Evolutionary conservation across 140 eudicot species (phyloP), one percentile per base, ranked within the genome.

Genomic region (Flaveria floridana): DNA sequence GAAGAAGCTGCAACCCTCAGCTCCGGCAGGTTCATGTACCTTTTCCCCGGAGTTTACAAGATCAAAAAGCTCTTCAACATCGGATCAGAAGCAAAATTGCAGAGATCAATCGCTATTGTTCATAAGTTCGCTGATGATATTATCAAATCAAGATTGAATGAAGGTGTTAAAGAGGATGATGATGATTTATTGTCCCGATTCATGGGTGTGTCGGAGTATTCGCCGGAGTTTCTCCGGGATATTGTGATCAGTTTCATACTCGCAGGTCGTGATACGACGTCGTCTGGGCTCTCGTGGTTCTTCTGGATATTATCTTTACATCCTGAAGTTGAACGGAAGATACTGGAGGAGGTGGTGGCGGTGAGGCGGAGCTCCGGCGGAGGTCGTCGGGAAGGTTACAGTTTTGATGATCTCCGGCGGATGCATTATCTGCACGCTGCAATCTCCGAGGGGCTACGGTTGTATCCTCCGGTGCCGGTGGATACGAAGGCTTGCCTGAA

Each of bases 221-320:
- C 96, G 18, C 73, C 85, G 15, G 85, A 85, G 65, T 67, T 78
- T 74, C 87, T 94, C 1, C 77, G 99, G 58, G 96, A 88, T 19
- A 79, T 88, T 2, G 86, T 88, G 1, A 86, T 86, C 34, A 90
- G 99, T 74, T 85, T 94, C 61, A 86, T 90, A 55, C 52, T 94
- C 56, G 97, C 97, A 0, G 99, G 97, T 9, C 86, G 97, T 7
- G 99, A 94, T 79, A 90, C 99, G 0, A 90, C 97, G 15, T 94
- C 99, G 23, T 74, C 99, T 0, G 93, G 88, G 15, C 81, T 94
- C 6, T 66, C 89, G 9, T 94, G 99, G 97, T 87, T 94, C 58
- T 90, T 90, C 19, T 94, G 97, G 97, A 1, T 90, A 16, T 57
- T 94, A 65, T 85, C 95, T 10, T 69, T 67, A 2, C 84, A 82